A percentile compares a stretch with the other conserved stretches of the same genome.
phyloP scores from a whole-genome alignment of 306 rosid genomes.

The Alnus rubra region DNA sequence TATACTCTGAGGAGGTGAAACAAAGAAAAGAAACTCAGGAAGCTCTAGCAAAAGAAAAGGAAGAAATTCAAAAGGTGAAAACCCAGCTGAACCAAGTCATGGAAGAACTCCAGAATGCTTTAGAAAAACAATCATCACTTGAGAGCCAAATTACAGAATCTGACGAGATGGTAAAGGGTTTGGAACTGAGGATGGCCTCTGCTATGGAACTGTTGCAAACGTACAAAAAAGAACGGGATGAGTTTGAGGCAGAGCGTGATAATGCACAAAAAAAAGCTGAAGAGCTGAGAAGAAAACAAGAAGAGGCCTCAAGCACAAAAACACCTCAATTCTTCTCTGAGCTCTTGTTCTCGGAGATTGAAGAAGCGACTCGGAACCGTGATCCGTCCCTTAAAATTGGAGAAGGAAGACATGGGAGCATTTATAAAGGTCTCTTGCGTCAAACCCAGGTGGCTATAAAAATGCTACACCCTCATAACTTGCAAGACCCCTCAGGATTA shows the following conservation, averaged over 20 bases:
- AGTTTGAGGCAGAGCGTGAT: slow-evolving; percentile 43
- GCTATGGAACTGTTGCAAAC: slow-evolving; percentile 48
- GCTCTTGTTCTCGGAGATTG: slow-evolving; percentile 47
- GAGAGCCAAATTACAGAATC: slow-evolving; percentile 46
- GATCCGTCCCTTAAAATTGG: slow-evolving; percentile 49
- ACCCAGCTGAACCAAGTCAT: slow-evolving; percentile 31
- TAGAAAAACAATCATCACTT: slow-evolving; percentile 28
- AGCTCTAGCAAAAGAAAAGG: slow-evolving; percentile 38
- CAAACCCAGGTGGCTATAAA: slow-evolving; percentile 54
- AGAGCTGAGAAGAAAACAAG: slow-evolving; percentile 46
- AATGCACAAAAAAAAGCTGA: slow-evolving; percentile 49
- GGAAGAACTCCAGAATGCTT: slow-evolving; percentile 39
- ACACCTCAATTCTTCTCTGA: slow-evolving; percentile 41
- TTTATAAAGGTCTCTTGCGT: slow-evolving; percentile 43
- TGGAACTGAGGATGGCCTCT: slow-evolving; percentile 46
- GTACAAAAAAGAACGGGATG: slow-evolving; percentile 53
- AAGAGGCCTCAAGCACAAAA: slow-evolving; percentile 32
- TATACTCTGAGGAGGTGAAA: slow-evolving; percentile 44
- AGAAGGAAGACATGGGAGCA: slow-evolving; percentile 61
- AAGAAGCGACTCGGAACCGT: slow-evolving; percentile 45
- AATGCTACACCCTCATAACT: slow-evolving; percentile 35
- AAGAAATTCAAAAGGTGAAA: slow-evolving; percentile 35
- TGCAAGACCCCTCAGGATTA: slow-evolving; percentile 50
- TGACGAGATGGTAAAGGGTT: slow-evolving; percentile 29
- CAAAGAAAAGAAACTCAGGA: slow-evolving; percentile 50